Percentiles rank a stretch among this genome's conserved stretches.
phyloP scores from a whole-genome alignment of 108 stramenopile genomes.

The Nitzschia sp. region DNA sequence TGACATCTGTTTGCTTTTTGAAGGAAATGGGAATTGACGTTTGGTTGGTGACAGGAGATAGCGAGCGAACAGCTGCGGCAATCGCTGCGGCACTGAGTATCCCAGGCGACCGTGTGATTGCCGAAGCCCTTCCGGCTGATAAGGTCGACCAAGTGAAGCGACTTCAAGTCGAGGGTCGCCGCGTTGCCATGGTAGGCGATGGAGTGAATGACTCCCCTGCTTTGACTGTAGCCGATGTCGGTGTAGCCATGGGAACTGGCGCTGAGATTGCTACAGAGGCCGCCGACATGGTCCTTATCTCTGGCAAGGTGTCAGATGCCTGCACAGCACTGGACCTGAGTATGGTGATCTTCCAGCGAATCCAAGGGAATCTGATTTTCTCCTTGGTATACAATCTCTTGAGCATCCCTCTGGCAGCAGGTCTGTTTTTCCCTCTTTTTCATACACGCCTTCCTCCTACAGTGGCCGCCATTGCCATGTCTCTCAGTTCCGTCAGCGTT shows the following conservation, averaged over 20 bases:
- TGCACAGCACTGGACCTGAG: slow-evolving; percentile 88
- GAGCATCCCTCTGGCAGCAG: slow-evolving; percentile 95
- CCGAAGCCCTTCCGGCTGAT: slow-evolving; percentile 84
- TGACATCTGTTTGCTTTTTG: slow-evolving; percentile 63
- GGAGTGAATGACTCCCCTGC: slow-evolving; percentile 98
- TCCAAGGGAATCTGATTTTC: slow-evolving; percentile 87
- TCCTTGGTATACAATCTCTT: slow-evolving; percentile 94
- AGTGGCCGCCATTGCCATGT: slow-evolving; percentile 93
- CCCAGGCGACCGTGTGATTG: slow-evolving; percentile 60
- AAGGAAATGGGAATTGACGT: slow-evolving; percentile 80
- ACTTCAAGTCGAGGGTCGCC: slow-evolving; percentile 65
- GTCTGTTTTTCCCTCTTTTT: slow-evolving; percentile 87
- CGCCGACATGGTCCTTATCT: slow-evolving; percentile 91
- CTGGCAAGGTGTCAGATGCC: slow-evolving; percentile 83
- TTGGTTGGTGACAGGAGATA: slow-evolving; percentile 98
- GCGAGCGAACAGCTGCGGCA: slow-evolving; percentile 80
- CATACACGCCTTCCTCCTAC: slow-evolving; percentile 84
- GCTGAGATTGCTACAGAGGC: slow-evolving; percentile 96
- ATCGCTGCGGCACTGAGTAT: slow-evolving; percentile 83
- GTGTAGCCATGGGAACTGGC: slow-evolving; percentile 95
- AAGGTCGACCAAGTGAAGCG: slow-evolving; percentile 72
- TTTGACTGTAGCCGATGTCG: slow-evolving; percentile 91
- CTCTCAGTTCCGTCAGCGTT: slow-evolving; percentile 88
- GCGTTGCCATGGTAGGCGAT: slow-evolving; percentile 96
- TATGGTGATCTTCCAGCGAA: slow-evolving; percentile 85